These are phyloP conservation scores for Nicotiana undulata DNA, from an alignment of 257 asterid genomes.

Conservation along the genomic window DNA sequence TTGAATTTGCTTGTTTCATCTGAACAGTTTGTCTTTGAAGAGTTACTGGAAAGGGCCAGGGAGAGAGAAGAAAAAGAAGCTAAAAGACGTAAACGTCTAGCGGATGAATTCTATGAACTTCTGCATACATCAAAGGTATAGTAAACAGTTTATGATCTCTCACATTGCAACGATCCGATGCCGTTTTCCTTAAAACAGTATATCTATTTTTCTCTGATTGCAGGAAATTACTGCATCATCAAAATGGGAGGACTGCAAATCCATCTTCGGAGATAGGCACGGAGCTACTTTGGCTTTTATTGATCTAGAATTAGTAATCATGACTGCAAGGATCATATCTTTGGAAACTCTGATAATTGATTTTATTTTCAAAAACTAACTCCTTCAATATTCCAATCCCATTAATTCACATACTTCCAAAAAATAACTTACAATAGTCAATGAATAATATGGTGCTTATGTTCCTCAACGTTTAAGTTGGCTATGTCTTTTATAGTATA, in stretches of 20 bases:
- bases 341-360: not conserved
- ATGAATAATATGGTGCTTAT: not conserved
- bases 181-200: not conserved
- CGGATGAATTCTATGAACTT: slow-evolving; percentile 55
- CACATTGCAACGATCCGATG: slow-evolving; percentile 3
- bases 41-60: slow-evolving; percentile 51
- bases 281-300: slow-evolving; percentile 9
- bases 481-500: not conserved
- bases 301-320: not conserved
- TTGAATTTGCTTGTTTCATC: slow-evolving; percentile 6
- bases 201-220: slow-evolving; percentile 9
- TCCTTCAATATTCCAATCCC: not conserved
- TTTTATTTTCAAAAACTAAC: not conserved
- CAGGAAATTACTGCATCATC: slow-evolving; percentile 74
- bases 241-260: slow-evolving; percentile 77
- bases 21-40: slow-evolving; percentile 70
- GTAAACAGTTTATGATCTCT: not conserved
- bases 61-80: slow-evolving; percentile 93
- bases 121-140: slow-evolving; percentile 59
- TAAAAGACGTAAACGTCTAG: slow-evolving; percentile 72
- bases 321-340: not conserved
- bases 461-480: not conserved
- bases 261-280: slow-evolving; percentile 68
- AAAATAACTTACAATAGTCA: not conserved
- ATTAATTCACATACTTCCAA: not conserved